Evolutionary conservation across 164 flowering plant genomes (phyloP), one percentile per base, ranked within the genome.

Genomic region (Amborella trichopoda): DNA sequence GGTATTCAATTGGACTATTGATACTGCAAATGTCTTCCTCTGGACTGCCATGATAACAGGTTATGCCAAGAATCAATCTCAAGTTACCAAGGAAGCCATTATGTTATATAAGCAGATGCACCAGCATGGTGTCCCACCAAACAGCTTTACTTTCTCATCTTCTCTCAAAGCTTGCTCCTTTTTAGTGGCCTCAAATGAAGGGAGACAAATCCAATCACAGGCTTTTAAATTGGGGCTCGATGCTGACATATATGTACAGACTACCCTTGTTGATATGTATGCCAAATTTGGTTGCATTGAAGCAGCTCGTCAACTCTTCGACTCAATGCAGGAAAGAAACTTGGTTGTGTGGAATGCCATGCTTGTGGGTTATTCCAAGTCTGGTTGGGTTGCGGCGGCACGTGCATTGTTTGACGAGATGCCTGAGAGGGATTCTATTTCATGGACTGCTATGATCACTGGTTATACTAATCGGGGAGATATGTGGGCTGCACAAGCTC

Each of bases 11-110:
- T 26, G 47, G 22, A 40, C 22, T 10, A 21, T 28, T 17, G 47
- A 41, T 10, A 23, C 40, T 22, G 55, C 55, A 16, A 52, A 52
- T 30, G 38, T 52, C 22, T 52, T 52, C 46, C 55, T 52, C 3
- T 52, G 47, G 55, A 52, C 55, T 11, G 47, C 55, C 28, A 52
- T 52, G 55, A 52, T 52, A 22, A 23, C 55, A 13, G 47, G 47
- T 21, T 52, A 52, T 22, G 28, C 39, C 16, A 28, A 32, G 40
- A 46, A 52, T 14, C 47, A 52, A 28, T 41, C 53, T 50, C 34
- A 38, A 24, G 6, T 38, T 26, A 50, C 55, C 20, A 22, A 9
- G 26, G 55, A 52, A 52, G 55, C 47, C 37, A 52, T 52, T 42
- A 25, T 41, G 39, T 40, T 42, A 1, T 52, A 52, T 32, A 52